Base-by-base conservation (phyloP, 768 basidiomycete species). In the Suillus placidus region DNA sequence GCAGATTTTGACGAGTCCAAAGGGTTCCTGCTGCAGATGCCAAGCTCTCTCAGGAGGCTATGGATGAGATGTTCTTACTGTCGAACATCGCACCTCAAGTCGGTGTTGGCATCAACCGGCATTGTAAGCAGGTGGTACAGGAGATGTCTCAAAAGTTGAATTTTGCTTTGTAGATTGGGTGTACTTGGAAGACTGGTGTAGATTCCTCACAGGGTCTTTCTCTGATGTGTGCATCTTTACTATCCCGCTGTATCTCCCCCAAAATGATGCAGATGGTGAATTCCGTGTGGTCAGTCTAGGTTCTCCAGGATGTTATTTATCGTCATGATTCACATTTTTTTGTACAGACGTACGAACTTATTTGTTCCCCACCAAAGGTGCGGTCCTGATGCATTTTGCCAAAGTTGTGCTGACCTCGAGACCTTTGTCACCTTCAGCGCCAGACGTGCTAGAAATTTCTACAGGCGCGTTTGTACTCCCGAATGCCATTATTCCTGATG, bases 21-120 rank as follows among this genome's bases (percentile, higher is more conserved):
- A 94, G 93, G 94, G 95, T 97, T 0, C 95, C 96, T 40, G 97
- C 97, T 23, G 97, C 97, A 37, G 97, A 99, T 77, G 96, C 95
- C 9, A 99, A 96, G 75, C 78, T 81, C 38, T 94, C 93, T 18
- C 95, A 96, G 84, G 84, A 85, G 63, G 97, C 97, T 12, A 99
- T 98, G 97, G 78, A 98, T 74, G 95, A 99, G 79, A 99, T 97
- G 0, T 99, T 99, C 77, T 80, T 94, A 42, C 79, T 99, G 54
- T 90, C 94, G 0, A 99, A 99, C 72, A 97, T 99, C 61, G 97
- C 97, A 6, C 97, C 97, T 51, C 97, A 99, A 83, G 95, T 99
- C 32, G 97, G 97, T 1, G 93, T 87, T 47, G 97, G 97, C 0
- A 99, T 99, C 83, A 99, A 99, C 74, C 84, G 97, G 63, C 95